Conservation (phyloP, 2,329 filamentous ascomycete genomes). For the Nemania sp. region DNA sequence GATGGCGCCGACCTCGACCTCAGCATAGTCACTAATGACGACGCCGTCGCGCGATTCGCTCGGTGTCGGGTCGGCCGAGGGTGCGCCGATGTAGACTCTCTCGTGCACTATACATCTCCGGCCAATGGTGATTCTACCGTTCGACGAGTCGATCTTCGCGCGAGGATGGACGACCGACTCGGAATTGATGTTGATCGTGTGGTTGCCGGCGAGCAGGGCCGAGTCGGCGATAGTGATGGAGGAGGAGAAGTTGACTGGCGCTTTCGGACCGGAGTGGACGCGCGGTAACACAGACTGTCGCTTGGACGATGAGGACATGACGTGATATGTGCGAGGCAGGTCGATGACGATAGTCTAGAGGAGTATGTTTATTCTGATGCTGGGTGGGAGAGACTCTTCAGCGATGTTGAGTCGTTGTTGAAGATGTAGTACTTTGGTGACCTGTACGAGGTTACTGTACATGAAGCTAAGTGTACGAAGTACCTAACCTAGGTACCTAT, state of each 20-base stretch:
- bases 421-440: too few species aligned
- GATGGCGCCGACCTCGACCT: constrained; percentile 62
- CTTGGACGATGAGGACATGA: constrained; percentile 52
- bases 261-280: constrained; percentile 59
- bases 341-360: too few species aligned
- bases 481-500: too few species aligned
- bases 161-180: constrained; percentile 87
- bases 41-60: constrained; percentile 53
- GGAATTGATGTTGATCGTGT: constrained; percentile 77
- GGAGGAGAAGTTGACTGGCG: constrained; percentile 65
- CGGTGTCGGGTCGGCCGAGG: constrained; percentile 38
- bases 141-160: constrained; percentile 74
- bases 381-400: too few species aligned
- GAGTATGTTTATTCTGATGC: too few species aligned
- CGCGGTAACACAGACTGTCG: constrained; percentile 62
- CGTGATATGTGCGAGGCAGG: constrained; percentile 36
- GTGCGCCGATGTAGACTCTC: constrained; percentile 59
- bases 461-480: too few species aligned
- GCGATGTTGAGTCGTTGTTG: too few species aligned
- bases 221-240: constrained; percentile 66
- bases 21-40: constrained; percentile 63
- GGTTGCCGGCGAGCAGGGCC: constrained; percentile 68
- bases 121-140: constrained; percentile 79
- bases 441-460: too few species aligned
- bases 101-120: constrained; percentile 84